Evolutionary conservation across 352 stramenopile genomes (phyloP), one percentile per base, ranked within the genome.

Genomic region (Phytophthora ohioensis): DNA sequence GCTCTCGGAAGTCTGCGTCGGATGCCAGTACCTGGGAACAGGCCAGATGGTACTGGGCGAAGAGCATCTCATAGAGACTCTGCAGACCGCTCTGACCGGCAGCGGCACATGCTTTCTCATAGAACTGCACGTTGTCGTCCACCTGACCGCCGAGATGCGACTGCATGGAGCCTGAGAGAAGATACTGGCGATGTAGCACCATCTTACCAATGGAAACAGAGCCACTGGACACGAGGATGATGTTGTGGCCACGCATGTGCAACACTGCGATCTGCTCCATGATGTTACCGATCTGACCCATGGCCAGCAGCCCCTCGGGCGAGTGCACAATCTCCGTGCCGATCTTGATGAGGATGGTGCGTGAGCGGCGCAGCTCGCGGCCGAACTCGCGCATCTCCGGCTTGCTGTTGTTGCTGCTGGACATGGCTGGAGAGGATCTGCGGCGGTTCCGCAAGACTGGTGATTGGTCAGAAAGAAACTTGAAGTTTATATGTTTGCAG

Each of bases 321-420:
- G 86, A 94, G 76, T 93, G 85, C 57, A 95, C 87, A 63, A 94
- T 93, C 74, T 95, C 88, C 32, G 86, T 94, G 70, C 88, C 88
- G 68, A 95, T 91, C 65, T 95, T 95, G 63, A 95, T 80, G 39
- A 95, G 78, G 67, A 95, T 90, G 27, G 85, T 93, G 65, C 82
- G 84, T 48, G 82, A 69, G 57, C 82, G 82, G 56, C 82, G 78
- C 41, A 92, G 66, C 45, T 91, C 79, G 42, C 69, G 78, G 11
- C 82, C 79, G 36, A 57, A 48, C 34, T 67, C 68, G 17, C 57
- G 68, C 64, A 71, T 71, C 17, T 66, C 47, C 9, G 52, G 61
- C 36, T 59, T 3, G 30, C 32, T 12, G 5, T 27, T 3, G 53
- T 32, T 21, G 39, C 67, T 73, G 17, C n/a, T 48, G 12, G 15